Conservation (phyloP, 2,329 filamentous ascomycete genomes). For the Pseudopyricularia javanii region DNA sequence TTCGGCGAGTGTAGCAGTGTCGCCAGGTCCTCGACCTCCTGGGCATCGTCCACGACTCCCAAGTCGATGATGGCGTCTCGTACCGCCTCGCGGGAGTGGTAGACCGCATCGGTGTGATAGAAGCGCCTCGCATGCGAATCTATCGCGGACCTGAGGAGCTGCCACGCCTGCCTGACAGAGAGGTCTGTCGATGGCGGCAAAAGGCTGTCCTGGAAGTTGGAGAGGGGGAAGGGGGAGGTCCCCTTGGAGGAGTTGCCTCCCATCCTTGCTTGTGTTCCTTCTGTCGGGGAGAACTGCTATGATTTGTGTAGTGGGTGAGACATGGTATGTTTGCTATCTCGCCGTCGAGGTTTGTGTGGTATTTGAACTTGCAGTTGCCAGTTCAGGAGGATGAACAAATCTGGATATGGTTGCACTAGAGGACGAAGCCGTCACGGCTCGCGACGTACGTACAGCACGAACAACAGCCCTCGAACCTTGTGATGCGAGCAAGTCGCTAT, state of each 20-base stretch:
- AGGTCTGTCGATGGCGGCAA: conserved; percentile 1
- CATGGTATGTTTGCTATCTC: not conserved
- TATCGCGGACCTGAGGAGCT: not conserved
- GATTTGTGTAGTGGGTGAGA: not conserved
- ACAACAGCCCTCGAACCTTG: not conserved
- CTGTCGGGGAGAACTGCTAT: not conserved
- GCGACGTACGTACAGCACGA: too few relatives aligned
- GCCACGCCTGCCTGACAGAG: conserved; percentile 1
- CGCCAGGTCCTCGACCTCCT: conserved; percentile 3
- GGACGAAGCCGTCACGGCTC: too few relatives aligned
- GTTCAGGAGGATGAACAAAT: too few relatives aligned
- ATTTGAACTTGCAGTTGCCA: not conserved
- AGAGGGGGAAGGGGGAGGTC: not conserved
- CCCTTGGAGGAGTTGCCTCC: conserved; percentile 1
- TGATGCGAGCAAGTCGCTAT: not conserved
- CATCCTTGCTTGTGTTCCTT: not conserved
- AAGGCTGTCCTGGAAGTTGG: conserved; percentile 4
- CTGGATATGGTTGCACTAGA: too few relatives aligned
- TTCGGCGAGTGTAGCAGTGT: conserved; percentile 2
- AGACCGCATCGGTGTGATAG: conserved; percentile 2
- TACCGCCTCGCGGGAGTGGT: not conserved
- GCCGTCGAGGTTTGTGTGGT: too few relatives aligned
- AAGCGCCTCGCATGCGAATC: conserved; percentile 2
- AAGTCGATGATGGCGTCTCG: not conserved
- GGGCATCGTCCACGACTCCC: not conserved